Conservation (phyloP, 1,139 yeast genomes). For the Blastobotrys petasosporus region DNA sequence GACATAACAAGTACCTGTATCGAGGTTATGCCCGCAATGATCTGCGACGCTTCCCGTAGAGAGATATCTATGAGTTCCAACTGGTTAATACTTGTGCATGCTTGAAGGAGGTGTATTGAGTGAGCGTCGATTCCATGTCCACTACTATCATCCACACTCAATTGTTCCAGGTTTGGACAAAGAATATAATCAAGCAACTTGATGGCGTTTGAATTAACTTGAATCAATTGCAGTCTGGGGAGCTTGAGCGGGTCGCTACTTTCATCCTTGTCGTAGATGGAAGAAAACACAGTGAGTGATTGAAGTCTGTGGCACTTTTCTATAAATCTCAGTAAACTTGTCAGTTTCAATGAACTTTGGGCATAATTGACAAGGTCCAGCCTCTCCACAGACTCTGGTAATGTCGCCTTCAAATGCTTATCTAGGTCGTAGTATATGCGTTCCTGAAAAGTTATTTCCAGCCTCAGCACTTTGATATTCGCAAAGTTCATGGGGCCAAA, state of each 20-base stretch:
- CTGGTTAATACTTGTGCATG: neutral
- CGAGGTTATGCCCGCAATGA: neutral
- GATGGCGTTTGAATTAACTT: neutral
- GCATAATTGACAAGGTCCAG: slow-evolving; percentile 10
- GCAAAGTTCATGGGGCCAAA: slow-evolving; percentile 6
- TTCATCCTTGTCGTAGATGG: neutral
- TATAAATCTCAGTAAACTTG: slow-evolving; percentile 8
- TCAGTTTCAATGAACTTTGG: slow-evolving; percentile 3
- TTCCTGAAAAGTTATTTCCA: slow-evolving; percentile 11
- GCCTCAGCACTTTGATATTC: slow-evolving; percentile 7
- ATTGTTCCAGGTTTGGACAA: neutral
- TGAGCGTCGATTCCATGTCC: no score
- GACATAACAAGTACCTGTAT: neutral
- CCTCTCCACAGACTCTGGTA: slow-evolving; percentile 9
- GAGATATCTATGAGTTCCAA: neutral
- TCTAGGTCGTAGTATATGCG: slow-evolving; percentile 7
- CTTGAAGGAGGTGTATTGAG: no score
- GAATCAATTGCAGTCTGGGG: neutral
- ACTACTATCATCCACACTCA: neutral
- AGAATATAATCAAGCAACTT: no score
- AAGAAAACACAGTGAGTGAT: slow-evolving; percentile 8
- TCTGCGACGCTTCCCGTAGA: neutral
- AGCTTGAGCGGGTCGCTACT: neutral
- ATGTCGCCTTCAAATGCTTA: slow-evolving; percentile 3
- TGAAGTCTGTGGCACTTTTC: slow-evolving; percentile 1